Percentiles rank a stretch among this genome's conserved stretches.
These are phyloP conservation scores for Entomortierella lignicola DNA, from an alignment of 192 early-diverging fungal species.

Conservation along the genomic window DNA sequence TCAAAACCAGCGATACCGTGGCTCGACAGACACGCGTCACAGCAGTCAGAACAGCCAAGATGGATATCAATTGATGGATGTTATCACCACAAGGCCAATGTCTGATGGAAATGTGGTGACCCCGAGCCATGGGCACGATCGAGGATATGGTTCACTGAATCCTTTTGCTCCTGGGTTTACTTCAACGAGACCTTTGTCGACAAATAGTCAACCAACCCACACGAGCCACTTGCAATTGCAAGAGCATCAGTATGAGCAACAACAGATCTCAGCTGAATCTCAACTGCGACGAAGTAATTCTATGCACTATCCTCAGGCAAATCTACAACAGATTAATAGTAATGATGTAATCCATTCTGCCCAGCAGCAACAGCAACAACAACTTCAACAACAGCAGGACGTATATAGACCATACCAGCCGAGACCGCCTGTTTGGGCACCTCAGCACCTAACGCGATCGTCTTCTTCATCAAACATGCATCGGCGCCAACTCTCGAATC, in stretches of 20 bases:
- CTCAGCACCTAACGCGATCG: slow-evolving; percentile 23
- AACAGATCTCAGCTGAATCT: background rate
- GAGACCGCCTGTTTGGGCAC: slow-evolving; percentile 40
- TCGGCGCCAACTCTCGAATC: slow-evolving; percentile 28
- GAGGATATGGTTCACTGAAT: slow-evolving; percentile 12
- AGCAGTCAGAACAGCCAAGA: slow-evolving; percentile 43
- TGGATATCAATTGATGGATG: slow-evolving; percentile 37
- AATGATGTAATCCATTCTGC: background rate
- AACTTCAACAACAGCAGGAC: too few relatives aligned
- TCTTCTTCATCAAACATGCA: slow-evolving; percentile 30
- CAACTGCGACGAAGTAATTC: slow-evolving; percentile 40
- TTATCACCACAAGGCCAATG: slow-evolving; percentile 45
- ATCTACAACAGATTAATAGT: background rate
- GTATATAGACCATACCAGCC: slow-evolving; percentile 12
- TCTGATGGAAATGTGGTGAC: slow-evolving; percentile 19
- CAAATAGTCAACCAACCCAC: slow-evolving; percentile 1
- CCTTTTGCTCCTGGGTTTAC: slow-evolving; percentile 9
- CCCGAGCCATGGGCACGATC: background rate
- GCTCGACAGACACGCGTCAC: slow-evolving; percentile 19
- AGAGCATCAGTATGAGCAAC: slow-evolving; percentile 3
- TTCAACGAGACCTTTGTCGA: slow-evolving; percentile 6
- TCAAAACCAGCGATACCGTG: slow-evolving; percentile 9
- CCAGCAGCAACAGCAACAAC: slow-evolving; percentile 22
- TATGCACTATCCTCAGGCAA: slow-evolving; percentile 24
- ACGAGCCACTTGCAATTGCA: background rate